Conservation (phyloP, 2,329 filamentous ascomycete species). For the Aspergillus sp. region DNA sequence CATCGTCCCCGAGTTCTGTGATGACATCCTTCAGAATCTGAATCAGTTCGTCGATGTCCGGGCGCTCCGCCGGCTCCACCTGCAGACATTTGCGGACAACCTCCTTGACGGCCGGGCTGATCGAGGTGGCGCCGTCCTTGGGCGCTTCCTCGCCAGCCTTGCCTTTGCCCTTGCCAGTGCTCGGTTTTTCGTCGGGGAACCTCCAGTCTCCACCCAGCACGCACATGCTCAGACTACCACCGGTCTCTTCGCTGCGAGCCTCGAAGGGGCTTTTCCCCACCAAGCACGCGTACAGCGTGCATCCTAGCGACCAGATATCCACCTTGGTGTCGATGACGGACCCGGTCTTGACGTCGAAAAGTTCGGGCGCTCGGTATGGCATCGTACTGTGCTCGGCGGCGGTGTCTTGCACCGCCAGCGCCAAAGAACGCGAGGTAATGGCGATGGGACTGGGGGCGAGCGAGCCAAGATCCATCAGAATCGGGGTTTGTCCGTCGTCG, state of each 20-base stretch:
- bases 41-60: constrained; percentile 83
- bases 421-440: constrained; percentile 85
- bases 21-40: constrained; percentile 73
- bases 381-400: constrained; percentile 97
- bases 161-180: constrained; percentile 59
- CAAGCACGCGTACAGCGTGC: constrained; percentile 95
- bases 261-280: constrained; percentile 98
- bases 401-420: constrained; percentile 87
- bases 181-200: constrained; percentile 80
- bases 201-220: constrained; percentile 93
- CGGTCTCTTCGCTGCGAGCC: constrained; percentile 91
- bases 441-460: constrained; percentile 82
- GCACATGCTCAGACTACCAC: constrained; percentile 87
- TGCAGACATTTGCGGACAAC: constrained; percentile 82
- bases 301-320: constrained; percentile 96
- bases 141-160: constrained; percentile 37
- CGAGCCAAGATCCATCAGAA: constrained; percentile 96
- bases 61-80: constrained; percentile 84
- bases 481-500: constrained; percentile 81
- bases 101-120: constrained; percentile 81
- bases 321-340: constrained; percentile 92
- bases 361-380: constrained; percentile 95
- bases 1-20: constrained; percentile 64
- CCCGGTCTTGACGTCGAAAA: constrained; percentile 96
- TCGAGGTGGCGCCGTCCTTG: constrained; percentile 51